Percentiles rank a stretch among this genome's conserved stretches.
phyloP scores from a whole-genome alignment of 2,329 filamentous ascomycete species.

The Xylaria sp. region DNA sequence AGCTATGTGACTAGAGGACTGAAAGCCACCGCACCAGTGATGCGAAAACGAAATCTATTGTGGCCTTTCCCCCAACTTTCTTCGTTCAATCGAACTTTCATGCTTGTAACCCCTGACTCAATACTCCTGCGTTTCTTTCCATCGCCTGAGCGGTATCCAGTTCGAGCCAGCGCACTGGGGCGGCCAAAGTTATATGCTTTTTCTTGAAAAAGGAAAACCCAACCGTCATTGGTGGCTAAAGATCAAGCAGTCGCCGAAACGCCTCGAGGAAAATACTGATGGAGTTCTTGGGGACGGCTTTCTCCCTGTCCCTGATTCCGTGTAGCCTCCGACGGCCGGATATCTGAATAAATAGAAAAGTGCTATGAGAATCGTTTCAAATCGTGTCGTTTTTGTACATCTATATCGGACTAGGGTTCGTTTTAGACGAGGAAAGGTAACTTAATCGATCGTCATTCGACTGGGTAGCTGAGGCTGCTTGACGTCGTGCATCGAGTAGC shows the following conservation, averaged over 20 bases:
- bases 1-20: slow-evolving; percentile 20
- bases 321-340: slow-evolving; percentile 39
- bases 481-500: slow-evolving; percentile 67
- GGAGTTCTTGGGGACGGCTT: slow-evolving; percentile 26
- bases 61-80: slow-evolving; percentile 11
- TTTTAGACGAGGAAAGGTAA: background rate
- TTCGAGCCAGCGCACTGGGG: slow-evolving; percentile 24
- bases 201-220: slow-evolving; percentile 12
- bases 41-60: slow-evolving; percentile 32
- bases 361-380: slow-evolving; percentile 46
- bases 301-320: slow-evolving; percentile 24
- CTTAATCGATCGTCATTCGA: slow-evolving; percentile 72
- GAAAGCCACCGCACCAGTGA: slow-evolving; percentile 18
- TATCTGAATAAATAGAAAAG: slow-evolving; percentile 43
- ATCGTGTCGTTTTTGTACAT: slow-evolving; percentile 49
- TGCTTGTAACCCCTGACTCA: slow-evolving; percentile 4
- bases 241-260: slow-evolving; percentile 36
- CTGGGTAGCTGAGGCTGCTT: slow-evolving; percentile 63
- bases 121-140: slow-evolving; percentile 7
- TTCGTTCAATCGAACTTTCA: slow-evolving; percentile 8
- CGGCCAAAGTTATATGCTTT: slow-evolving; percentile 19
- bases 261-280: slow-evolving; percentile 31
- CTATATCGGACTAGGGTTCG: slow-evolving; percentile 36
- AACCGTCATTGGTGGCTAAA: slow-evolving; percentile 18
- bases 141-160: slow-evolving; percentile 32